Conservation (phyloP, 495 filamentous ascomycete species). For the Pyrenopolyporus hunteri region DNA sequence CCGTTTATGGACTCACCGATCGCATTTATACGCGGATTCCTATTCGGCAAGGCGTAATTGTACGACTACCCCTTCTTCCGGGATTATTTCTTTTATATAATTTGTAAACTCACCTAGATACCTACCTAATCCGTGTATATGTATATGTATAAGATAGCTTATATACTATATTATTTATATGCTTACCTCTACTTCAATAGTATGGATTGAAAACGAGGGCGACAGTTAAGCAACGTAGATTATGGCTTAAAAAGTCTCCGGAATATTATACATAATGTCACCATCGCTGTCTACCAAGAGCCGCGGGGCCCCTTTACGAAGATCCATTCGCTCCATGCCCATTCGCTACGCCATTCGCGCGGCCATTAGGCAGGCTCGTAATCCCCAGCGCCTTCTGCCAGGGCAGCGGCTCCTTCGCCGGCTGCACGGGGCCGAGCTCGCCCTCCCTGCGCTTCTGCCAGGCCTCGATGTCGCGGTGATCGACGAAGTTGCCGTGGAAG, state of each 20-base stretch:
- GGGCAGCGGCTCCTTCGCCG: conserved; percentile 49
- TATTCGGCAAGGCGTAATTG: conserved; percentile 24
- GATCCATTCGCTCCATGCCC: conserved; percentile 22
- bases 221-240: too few relatives aligned
- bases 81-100: not conserved
- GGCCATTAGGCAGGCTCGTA: conserved; percentile 1
- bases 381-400: conserved; percentile 45
- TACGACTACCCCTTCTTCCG: not conserved
- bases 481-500: conserved; percentile 57
- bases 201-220: not conserved
- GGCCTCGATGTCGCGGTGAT: conserved; percentile 51
- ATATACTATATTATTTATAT: not conserved
- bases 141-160: not conserved
- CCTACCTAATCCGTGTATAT: not conserved
- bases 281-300: not conserved
- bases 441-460: conserved; percentile 48
- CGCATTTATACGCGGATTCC: conserved; percentile 21
- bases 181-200: not conserved
- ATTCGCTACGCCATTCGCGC: conserved; percentile 18
- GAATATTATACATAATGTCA: not conserved
- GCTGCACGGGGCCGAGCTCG: conserved; percentile 50
- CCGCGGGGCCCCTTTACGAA: not conserved
- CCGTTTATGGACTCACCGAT: conserved; percentile 17
- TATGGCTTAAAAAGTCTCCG: not conserved
- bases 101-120: conserved; percentile 1